Evolutionary conservation across 164 flowering plant species (phyloP).

Genomic region (Brasenia schreberi): DNA sequence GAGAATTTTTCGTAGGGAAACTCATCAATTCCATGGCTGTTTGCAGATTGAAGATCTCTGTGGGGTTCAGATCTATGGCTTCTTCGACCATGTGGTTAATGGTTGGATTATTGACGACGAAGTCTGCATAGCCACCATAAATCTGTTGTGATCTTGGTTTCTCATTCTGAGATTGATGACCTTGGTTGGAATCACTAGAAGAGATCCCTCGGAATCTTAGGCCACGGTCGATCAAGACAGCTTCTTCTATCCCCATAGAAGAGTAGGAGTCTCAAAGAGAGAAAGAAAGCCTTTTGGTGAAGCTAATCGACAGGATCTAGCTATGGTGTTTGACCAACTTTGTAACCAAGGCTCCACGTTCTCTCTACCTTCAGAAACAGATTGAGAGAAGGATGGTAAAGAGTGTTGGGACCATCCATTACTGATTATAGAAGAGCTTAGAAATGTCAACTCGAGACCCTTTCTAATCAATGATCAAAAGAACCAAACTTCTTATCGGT

Average conservation of each 20-base stretch:
- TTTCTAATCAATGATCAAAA: too few relatives aligned
- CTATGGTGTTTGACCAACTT: not conserved
- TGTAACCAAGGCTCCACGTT: not conserved
- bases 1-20: constrained; percentile 10
- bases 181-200: not conserved
- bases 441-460: not conserved
- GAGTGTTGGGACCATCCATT: not conserved
- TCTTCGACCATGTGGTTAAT: constrained; percentile 3
- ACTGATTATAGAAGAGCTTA: not conserved
- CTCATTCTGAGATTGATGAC: constrained; percentile 2
- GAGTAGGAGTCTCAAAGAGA: not conserved
- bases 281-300: not conserved
- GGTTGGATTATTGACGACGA: constrained; percentile 7
- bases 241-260: not conserved
- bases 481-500: not conserved
- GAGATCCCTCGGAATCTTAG: not conserved
- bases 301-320: not conserved
- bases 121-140: constrained; percentile 27
- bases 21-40: constrained; percentile 41
- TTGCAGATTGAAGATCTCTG: constrained; percentile 12
- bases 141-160: constrained; percentile 23
- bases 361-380: not conserved
- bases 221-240: not conserved
- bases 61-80: constrained; percentile 3
- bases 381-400: not conserved